These are phyloP conservation scores for Cordyceps cateniannulata DNA, from an alignment of 2,329 filamentous ascomycete genomes.

Conservation along the genomic window DNA sequence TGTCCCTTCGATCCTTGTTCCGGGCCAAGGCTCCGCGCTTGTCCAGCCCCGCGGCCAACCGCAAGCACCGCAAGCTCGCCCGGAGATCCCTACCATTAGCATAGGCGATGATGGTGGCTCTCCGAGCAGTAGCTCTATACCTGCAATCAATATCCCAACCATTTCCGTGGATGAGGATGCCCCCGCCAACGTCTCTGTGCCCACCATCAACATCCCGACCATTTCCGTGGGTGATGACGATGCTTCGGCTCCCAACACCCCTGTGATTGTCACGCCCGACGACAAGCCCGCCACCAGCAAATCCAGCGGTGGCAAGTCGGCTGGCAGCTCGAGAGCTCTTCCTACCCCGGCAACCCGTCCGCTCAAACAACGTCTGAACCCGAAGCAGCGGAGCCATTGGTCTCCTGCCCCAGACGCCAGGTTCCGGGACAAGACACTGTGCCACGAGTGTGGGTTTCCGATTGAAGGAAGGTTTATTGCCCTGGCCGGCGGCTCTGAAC, in stretches of 20 bases:
- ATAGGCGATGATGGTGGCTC: constrained; percentile 24
- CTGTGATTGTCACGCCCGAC: constrained; percentile 41
- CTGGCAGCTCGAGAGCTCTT: constrained; percentile 34
- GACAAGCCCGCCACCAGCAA: constrained; percentile 22
- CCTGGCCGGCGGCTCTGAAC: constrained; percentile 62
- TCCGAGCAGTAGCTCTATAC: constrained; percentile 21
- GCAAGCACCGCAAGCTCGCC: constrained; percentile 7
- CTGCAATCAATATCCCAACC: constrained; percentile 40
- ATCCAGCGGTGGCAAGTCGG: constrained; percentile 33
- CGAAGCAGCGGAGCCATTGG: constrained; percentile 49
- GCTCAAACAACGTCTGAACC: constrained; percentile 28
- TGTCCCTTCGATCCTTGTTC: constrained; percentile 50
- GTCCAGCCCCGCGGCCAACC: constrained; percentile 16
- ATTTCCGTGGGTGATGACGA: constrained; percentile 31
- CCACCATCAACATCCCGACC: constrained; percentile 39
- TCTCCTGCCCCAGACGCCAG: constrained; percentile 44
- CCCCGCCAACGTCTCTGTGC: constrained; percentile 27
- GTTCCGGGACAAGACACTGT: constrained; percentile 60
- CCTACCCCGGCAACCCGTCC: constrained; percentile 38
- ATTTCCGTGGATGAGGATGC: constrained; percentile 37
- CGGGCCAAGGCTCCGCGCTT: constrained; percentile 36
- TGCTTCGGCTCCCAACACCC: constrained; percentile 29
- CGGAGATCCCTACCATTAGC: constrained; percentile 30
- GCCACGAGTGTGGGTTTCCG: constrained; percentile 74
- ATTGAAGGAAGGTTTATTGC: constrained; percentile 90